Percentiles rank a stretch among this genome's conserved stretches.
Conservation (phyloP, 306 rosid species). For the Rosa persica region DNA sequence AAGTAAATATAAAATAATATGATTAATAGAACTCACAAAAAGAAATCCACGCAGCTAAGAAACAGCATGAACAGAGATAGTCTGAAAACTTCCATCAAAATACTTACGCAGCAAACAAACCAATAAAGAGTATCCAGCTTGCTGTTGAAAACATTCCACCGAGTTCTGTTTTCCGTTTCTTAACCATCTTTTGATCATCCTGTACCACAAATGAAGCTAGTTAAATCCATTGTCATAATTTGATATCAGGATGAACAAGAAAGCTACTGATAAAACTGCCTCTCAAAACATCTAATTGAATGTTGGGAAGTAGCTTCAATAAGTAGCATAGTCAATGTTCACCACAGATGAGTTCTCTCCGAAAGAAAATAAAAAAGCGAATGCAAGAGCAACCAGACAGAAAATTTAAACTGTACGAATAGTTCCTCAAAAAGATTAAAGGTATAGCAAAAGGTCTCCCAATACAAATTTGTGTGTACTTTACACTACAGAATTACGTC, state of each 20-base stretch:
- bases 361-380: background rate
- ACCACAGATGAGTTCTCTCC: background rate
- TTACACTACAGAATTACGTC: background rate
- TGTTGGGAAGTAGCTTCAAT: background rate
- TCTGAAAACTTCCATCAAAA: conserved; percentile 16
- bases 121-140: conserved; percentile 92
- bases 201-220: conserved; percentile 32
- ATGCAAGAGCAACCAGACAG: background rate
- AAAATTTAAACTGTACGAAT: background rate
- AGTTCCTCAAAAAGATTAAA: background rate
- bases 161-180: conserved; percentile 96
- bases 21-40: conserved; percentile 19
- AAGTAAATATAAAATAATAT: conserved; percentile 37
- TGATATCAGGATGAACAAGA: background rate
- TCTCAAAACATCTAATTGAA: background rate
- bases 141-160: conserved; percentile 97
- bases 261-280: background rate
- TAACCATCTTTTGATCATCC: conserved; percentile 87
- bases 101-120: conserved; percentile 93
- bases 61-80: background rate
- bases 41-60: background rate
- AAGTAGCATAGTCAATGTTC: background rate
- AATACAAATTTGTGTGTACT: too few species aligned
- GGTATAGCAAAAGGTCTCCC: background rate
- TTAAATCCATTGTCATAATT: conserved; percentile 23